Evolutionary conservation across 306 rosid genomes (phyloP).

Genomic region (Quercus aquifolioides): DNA sequence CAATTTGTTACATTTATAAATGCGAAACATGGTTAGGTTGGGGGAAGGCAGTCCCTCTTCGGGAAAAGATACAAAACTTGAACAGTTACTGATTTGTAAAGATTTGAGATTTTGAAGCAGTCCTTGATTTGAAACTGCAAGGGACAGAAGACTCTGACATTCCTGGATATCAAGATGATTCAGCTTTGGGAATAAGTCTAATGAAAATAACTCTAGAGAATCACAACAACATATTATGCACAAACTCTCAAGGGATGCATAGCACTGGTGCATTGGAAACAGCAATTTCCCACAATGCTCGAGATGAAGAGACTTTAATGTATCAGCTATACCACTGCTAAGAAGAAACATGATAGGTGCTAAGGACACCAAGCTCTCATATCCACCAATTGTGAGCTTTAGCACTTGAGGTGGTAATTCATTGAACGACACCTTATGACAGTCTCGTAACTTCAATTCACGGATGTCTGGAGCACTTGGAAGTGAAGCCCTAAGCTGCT

Average conservation of each 20-base stretch:
- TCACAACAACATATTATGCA: not conserved
- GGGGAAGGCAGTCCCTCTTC: conserved; percentile 18
- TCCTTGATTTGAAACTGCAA: not conserved
- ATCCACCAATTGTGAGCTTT: too few relatives aligned
- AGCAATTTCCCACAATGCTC: not conserved
- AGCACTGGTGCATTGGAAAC: not conserved
- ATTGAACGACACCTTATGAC: too few relatives aligned
- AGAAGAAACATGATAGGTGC: too few relatives aligned
- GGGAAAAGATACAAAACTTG: conserved; percentile 20
- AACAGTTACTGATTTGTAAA: not conserved
- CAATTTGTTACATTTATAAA: not conserved
- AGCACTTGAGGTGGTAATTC: too few relatives aligned
- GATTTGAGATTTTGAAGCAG: not conserved
- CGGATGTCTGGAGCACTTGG: too few relatives aligned
- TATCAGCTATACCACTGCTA: too few relatives aligned
- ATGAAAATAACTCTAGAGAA: not conserved
- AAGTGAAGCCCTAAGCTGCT: too few relatives aligned
- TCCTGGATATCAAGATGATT: rapidly evolving
- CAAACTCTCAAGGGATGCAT: not conserved
- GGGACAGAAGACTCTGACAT: conserved; percentile 14
- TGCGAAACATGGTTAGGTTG: not conserved
- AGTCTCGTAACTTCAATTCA: too few relatives aligned
- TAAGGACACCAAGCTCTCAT: too few relatives aligned
- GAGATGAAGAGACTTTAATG: too few relatives aligned
- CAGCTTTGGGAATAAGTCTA: conserved; percentile 19